Evolutionary conservation across 2,329 filamentous ascomycete genomes (phyloP), one percentile per base, ranked within the genome.

Genomic region (Verruconis gallopava): DNA sequence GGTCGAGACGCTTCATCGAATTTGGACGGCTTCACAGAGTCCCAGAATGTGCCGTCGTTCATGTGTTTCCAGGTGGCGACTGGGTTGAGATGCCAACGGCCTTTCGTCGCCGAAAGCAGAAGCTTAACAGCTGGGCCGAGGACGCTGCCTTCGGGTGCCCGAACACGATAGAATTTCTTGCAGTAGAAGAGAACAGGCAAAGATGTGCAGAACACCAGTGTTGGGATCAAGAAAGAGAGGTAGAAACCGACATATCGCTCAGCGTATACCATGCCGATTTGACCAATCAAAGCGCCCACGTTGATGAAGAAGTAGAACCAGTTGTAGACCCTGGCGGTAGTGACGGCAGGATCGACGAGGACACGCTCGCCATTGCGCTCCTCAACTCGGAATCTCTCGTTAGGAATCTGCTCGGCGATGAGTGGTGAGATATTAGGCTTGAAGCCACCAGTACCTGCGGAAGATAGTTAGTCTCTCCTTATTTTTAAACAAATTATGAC

Each of bases 211-310:
- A 83, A 81, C 51, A 82, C 62, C 37, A 67, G 50, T 1, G 79
- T 84, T 4, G 81, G 80, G 12, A 85, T 68, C 14, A 81, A 61
- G 61, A 69, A 86, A 1, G 81, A 71, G 12, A 83, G 67, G 72
- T 75, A 86, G 66, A 83, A 86, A 12, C 81, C 81, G 34, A 85
- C 72, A 40, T 62, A 61, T 34, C 57, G 52, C 42, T 63, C 59
- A 3, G 58, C 57, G 43, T 60, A 62, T 4, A 55, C 57, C 59
- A 62, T 62, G 37, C 46, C 46, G 21, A 63, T 47, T 49, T 61
- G 58, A 38, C 56, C 56, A 12, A 55, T 48, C 28, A 61, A 42
- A 9, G 56, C 55, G 38, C 59, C 59, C 33, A 61, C 51, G 49
- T 60, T 62, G 50, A 61, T 60, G 46, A 57, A 59, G 19, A 56